phyloP scores from a whole-genome alignment of 805 yeast genomes.

The Ogataea pini region DNA sequence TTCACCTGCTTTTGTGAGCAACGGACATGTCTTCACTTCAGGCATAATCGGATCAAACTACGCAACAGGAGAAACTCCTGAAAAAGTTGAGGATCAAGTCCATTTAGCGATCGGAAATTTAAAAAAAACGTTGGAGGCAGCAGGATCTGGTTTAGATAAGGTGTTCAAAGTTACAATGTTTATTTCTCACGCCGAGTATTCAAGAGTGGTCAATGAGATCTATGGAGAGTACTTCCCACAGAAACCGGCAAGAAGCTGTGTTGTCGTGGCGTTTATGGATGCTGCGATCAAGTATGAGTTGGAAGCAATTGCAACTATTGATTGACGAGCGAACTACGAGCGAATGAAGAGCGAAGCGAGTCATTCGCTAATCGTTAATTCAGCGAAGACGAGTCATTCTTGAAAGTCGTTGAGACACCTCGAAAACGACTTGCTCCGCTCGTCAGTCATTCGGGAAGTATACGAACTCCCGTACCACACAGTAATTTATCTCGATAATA shows the following conservation, averaged over 20 bases:
- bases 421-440: too few species aligned
- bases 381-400: too few species aligned
- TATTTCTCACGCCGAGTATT: conserved; percentile 46
- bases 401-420: too few species aligned
- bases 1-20: conserved; percentile 24
- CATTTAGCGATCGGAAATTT: conserved; percentile 46
- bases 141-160: conserved; percentile 47
- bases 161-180: conserved; percentile 53
- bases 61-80: conserved; percentile 42
- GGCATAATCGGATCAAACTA: conserved; percentile 31
- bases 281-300: conserved; percentile 49
- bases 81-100: conserved; percentile 46
- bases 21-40: conserved; percentile 31
- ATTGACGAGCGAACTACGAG: conserved; percentile 11
- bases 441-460: too few species aligned
- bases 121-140: conserved; percentile 40
- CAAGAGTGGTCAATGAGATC: conserved; percentile 44
- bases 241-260: conserved; percentile 55
- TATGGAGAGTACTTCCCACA: conserved; percentile 48
- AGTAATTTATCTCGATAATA: too few species aligned
- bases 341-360: too few species aligned
- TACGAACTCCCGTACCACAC: too few species aligned
- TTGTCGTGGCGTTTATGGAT: conserved; percentile 53
- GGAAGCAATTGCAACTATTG: conserved; percentile 37
- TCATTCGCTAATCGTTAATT: too few species aligned